Conservation (phyloP, 2,329 filamentous ascomycete genomes). For the Aspergillus cejpii region DNA sequence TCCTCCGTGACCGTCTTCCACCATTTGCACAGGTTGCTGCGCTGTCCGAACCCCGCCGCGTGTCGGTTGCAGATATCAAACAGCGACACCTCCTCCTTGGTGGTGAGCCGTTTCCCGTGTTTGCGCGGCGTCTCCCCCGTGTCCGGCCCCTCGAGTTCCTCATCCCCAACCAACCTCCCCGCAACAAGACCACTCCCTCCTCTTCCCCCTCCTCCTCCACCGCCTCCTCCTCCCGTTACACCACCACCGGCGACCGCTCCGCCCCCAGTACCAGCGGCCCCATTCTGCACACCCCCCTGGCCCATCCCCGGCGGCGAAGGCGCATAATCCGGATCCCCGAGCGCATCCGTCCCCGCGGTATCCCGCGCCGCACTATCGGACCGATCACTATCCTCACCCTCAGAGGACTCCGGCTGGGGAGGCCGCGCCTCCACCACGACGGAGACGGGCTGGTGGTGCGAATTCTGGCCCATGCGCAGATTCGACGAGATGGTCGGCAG, state of each 20-base stretch:
- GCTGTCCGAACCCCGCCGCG: constrained; percentile 33
- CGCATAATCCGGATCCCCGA: constrained; percentile 15
- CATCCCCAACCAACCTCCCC: constrained; percentile 12
- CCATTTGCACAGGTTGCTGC: constrained; percentile 40
- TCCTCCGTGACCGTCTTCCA: constrained; percentile 37
- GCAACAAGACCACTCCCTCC: background rate
- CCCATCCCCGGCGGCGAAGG: constrained; percentile 10
- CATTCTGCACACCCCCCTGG: background rate
- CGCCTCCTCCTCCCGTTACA: constrained; percentile 2
- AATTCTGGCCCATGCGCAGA: constrained; percentile 10
- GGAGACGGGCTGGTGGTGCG: constrained; percentile 8
- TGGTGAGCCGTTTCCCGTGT: constrained; percentile 36
- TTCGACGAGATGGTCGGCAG: constrained; percentile 17
- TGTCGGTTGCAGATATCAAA: constrained; percentile 39
- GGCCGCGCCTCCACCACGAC: constrained; percentile 13
- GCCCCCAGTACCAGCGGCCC: background rate
- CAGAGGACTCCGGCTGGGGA: constrained; percentile 9
- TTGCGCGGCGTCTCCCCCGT: constrained; percentile 23
- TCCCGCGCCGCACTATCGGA: constrained; percentile 12
- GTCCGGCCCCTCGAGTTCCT: constrained; percentile 7
- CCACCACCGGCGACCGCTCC: constrained; percentile 4
- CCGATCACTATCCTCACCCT: constrained; percentile 14
- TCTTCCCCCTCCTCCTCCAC: constrained; percentile 2
- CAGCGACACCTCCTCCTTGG: constrained; percentile 36
- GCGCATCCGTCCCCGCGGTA: constrained; percentile 6